These are phyloP conservation scores for Claviceps digitariae DNA, from an alignment of 2,329 filamentous ascomycete genomes.

Conservation along the genomic window DNA sequence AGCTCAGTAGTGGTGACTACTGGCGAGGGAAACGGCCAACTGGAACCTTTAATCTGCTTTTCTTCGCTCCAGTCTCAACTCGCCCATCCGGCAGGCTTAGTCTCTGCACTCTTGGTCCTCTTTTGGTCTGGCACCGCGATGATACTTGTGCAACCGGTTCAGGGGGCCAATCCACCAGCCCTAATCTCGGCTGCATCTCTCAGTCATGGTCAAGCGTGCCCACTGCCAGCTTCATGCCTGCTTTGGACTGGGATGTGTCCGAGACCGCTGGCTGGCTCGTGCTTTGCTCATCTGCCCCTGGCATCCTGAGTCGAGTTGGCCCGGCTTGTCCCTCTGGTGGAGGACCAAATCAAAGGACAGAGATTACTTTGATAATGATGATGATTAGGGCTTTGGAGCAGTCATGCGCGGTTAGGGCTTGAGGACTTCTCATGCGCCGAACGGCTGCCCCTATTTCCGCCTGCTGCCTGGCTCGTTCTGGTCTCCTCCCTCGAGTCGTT, in stretches of 20 bases:
- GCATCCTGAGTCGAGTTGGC: slow-evolving; percentile 1
- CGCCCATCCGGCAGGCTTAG: too few relatives aligned
- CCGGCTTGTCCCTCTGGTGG: too few relatives aligned
- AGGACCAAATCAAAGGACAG: neutral
- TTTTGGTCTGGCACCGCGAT: neutral
- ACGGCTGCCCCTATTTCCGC: too few relatives aligned
- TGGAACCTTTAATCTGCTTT: neutral
- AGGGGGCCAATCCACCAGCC: neutral
- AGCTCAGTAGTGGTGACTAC: too few relatives aligned
- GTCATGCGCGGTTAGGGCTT: too few relatives aligned
- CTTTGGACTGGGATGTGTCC: neutral
- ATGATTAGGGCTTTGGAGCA: neutral
- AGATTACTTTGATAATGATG: neutral
- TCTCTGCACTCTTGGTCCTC: too few relatives aligned
- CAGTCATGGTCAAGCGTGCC: neutral
- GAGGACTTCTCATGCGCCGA: neutral
- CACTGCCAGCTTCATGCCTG: neutral
- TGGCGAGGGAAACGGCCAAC: too few relatives aligned
- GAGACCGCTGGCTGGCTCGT: neutral
- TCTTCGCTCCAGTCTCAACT: neutral
- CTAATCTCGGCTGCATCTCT: slow-evolving; percentile 6
- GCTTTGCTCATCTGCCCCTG: neutral
- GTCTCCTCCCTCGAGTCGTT: neutral
- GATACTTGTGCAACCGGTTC: neutral
- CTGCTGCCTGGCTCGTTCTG: too few relatives aligned